Evolutionary conservation across 345 rosid species (phyloP), one percentile per base, ranked within the genome.

Genomic region (Ricinus communis): DNA sequence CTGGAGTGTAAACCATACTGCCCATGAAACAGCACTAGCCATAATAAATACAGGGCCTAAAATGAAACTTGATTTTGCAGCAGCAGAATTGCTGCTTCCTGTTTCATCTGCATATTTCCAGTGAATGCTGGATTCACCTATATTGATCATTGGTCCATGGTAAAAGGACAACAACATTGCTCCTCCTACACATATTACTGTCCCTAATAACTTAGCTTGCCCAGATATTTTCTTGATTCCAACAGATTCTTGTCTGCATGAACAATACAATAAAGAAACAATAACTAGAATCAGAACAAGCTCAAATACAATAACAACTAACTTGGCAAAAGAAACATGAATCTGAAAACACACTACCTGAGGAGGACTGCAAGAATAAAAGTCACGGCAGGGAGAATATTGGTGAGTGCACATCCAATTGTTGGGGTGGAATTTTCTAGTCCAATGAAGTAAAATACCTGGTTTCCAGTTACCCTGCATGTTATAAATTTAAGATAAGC

Each of bases 131-230:
- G 98, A 89, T 75, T 82, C 78, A 3, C 91, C 89, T 3, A 89
- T 79, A 27, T 74, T 84, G 22, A 95, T 69, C 19, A 33, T 65
- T 27, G 80, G 81, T 24, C 97, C 97, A 71, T 90, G 97, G 83
- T 90, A 95, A 65, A 92, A 95, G 3, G 98, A 92, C 62, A 92
- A 79, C 74, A 95, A 46, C 98, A 95, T 95, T 21, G 98, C 97
- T 62, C 99, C 99, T 5, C 86, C 85, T 27, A 95, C 98, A 70
- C 99, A 95, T 2, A 85, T 67, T 28, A 77, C 1, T 15, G 99
- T 95, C 24, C 99, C 99, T 0, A 84, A 8, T 69, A 89, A 84
- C 79, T 95, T 95, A 1, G 98, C 99, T 77, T 80, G 88, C 57
- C 96, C 97, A 5, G 96, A 75, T 56, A 59, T 64, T 9, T 76